These are phyloP conservation scores for Hypoxylon rickii DNA, from an alignment of 495 filamentous ascomycete genomes.

Conservation along the genomic window DNA sequence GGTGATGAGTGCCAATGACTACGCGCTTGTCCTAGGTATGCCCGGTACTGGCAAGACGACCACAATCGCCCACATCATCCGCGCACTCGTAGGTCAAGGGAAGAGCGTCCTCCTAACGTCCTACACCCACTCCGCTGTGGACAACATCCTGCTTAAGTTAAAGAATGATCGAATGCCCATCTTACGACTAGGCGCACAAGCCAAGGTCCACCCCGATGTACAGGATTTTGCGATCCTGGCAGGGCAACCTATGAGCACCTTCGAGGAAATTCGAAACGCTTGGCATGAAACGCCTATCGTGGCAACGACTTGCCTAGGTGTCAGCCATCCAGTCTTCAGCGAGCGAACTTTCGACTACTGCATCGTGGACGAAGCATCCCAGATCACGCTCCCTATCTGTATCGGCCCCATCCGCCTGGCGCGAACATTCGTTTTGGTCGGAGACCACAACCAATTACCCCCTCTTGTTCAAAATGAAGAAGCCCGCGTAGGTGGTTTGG, in stretches of 20 bases:
- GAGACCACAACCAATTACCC: constrained; percentile 94
- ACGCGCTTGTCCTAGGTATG: constrained; percentile 95
- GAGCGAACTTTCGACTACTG: constrained; percentile 95
- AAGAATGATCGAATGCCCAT: constrained; percentile 77
- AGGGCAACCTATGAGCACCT: constrained; percentile 66
- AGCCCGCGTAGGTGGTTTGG: constrained; percentile 82
- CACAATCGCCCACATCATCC: constrained; percentile 96
- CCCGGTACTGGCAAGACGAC: constrained; percentile 98
- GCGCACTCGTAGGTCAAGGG: constrained; percentile 82
- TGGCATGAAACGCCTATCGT: constrained; percentile 87
- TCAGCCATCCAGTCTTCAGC: constrained; percentile 85
- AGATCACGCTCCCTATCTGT: constrained; percentile 94
- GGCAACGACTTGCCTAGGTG: constrained; percentile 90
- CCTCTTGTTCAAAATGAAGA: constrained; percentile 92
- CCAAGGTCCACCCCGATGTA: constrained; percentile 87
- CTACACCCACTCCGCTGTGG: constrained; percentile 95
- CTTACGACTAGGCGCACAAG: constrained; percentile 76
- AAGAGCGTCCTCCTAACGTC: constrained; percentile 93
- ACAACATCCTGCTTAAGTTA: constrained; percentile 95
- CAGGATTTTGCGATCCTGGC: constrained; percentile 80
- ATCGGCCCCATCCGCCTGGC: constrained; percentile 93
- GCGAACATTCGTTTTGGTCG: constrained; percentile 90
- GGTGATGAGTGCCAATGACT: constrained; percentile 92
- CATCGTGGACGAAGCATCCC: constrained; percentile 96
- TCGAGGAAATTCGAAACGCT: constrained; percentile 79